phyloP scores from a whole-genome alignment of 805 yeast species.

The Sugiyamaella chiloensis region DNA sequence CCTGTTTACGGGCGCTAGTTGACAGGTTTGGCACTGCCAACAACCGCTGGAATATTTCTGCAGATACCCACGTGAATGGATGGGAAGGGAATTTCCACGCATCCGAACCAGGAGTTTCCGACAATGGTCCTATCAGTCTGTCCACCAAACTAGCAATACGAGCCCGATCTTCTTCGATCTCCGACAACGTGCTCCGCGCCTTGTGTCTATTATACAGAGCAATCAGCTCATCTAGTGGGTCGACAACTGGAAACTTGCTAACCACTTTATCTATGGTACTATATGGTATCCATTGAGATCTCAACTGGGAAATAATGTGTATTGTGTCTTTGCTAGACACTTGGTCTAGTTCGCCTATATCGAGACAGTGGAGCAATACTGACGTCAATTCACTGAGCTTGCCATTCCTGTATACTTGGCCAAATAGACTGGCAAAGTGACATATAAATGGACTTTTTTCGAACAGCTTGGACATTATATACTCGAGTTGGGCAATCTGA shows the following conservation, averaged over 20 bases:
- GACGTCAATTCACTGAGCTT: too few relatives aligned
- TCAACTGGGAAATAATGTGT: neutral
- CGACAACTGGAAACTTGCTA: neutral
- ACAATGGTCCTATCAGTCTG: neutral
- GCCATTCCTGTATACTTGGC: too few relatives aligned
- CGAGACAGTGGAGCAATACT: too few relatives aligned
- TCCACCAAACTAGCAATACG: constrained; percentile 2
- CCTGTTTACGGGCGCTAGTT: neutral
- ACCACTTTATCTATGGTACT: neutral
- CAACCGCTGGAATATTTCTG: constrained; percentile 8
- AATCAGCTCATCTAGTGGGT: too few relatives aligned
- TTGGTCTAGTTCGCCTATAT: too few relatives aligned
- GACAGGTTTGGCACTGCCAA: constrained; percentile 2
- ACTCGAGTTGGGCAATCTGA: constrained; percentile 1
- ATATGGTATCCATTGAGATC: neutral
- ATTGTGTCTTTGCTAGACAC: neutral
- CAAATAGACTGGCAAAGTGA: constrained; percentile 12
- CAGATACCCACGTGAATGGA: constrained; percentile 8
- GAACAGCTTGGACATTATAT: constrained; percentile 9
- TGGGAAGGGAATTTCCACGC: neutral
- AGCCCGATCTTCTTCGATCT: neutral
- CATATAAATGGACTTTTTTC: constrained; percentile 17
- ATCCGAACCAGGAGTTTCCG: neutral
- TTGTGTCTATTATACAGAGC: too few relatives aligned
- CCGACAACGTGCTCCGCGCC: too few relatives aligned